Evolutionary conservation across 495 filamentous ascomycete genomes (phyloP).

Genomic region (Penicillium roqueforti): DNA sequence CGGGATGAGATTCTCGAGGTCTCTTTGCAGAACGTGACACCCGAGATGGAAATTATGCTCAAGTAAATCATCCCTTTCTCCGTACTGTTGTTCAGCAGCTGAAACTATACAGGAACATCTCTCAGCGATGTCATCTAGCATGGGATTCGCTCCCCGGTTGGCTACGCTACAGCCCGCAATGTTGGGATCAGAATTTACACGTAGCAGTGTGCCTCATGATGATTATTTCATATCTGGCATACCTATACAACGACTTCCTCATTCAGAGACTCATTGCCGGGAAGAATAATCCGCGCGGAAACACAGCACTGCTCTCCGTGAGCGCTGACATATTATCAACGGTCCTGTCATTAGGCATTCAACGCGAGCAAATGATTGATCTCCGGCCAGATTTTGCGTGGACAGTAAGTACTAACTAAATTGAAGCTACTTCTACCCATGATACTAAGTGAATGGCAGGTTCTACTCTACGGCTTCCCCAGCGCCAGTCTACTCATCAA

Average conservation of each 20-base stretch:
- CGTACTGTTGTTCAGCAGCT: background rate
- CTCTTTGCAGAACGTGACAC: slow-evolving; percentile 36
- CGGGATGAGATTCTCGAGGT: slow-evolving; percentile 58
- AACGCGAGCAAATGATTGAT: slow-evolving; percentile 39
- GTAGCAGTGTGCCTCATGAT: slow-evolving; percentile 30
- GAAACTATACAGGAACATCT: slow-evolving; percentile 29
- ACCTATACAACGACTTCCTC: slow-evolving; percentile 44
- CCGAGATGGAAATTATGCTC: slow-evolving; percentile 25
- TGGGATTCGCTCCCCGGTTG: slow-evolving; percentile 36
- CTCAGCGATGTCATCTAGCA: slow-evolving; percentile 29
- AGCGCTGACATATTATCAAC: slow-evolving; percentile 36
- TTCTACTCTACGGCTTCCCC: slow-evolving; percentile 41
- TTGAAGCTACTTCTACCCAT: background rate
- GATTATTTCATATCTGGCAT: slow-evolving; percentile 32
- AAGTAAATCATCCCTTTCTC: slow-evolving; percentile 12
- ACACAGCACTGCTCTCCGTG: slow-evolving; percentile 33
- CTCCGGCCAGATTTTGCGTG: slow-evolving; percentile 24
- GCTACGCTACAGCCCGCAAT: slow-evolving; percentile 30
- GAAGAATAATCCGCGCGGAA: slow-evolving; percentile 29
- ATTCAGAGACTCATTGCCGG: slow-evolving; percentile 42
- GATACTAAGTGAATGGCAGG: slow-evolving; percentile 4
- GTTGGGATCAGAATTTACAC: slow-evolving; percentile 20
- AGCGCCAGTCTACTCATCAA: slow-evolving; percentile 41
- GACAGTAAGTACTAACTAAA: slow-evolving; percentile 16
- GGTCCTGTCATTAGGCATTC: slow-evolving; percentile 35